Conservation (phyloP, 495 filamentous ascomycete genomes). For the Xylaria scruposa region DNA sequence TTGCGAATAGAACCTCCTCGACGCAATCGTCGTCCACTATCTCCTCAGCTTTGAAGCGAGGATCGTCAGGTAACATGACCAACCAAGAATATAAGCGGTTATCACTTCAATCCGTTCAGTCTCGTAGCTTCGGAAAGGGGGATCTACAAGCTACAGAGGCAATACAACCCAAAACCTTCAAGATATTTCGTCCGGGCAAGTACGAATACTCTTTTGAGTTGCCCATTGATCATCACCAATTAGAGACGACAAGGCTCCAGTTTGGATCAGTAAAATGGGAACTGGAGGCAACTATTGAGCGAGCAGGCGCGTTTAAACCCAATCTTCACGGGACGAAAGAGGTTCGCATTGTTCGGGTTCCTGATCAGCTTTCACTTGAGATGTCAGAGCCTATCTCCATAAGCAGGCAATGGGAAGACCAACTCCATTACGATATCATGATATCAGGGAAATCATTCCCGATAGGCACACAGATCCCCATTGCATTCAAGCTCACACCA, state of each 20-base stretch:
- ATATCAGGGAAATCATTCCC: slow-evolving; percentile 99
- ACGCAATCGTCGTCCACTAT: slow-evolving; percentile 33
- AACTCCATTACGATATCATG: slow-evolving; percentile 97
- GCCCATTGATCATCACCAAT: slow-evolving; percentile 87
- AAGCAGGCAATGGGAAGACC: slow-evolving; percentile 96
- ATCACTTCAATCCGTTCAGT: slow-evolving; percentile 79
- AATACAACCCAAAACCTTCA: slow-evolving; percentile 87
- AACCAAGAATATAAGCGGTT: slow-evolving; percentile 64
- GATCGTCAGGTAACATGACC: slow-evolving; percentile 43
- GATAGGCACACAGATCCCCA: slow-evolving; percentile 88
- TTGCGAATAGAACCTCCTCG: slow-evolving; percentile 17
- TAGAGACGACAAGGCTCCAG: slow-evolving; percentile 90
- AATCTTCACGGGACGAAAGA: slow-evolving; percentile 88
- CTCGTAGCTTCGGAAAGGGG: slow-evolving; percentile 85
- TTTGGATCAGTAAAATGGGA: slow-evolving; percentile 89
- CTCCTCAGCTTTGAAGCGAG: slow-evolving; percentile 36
- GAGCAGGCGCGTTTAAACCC: slow-evolving; percentile 89
- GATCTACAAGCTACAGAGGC: slow-evolving; percentile 65
- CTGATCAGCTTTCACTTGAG: slow-evolving; percentile 90
- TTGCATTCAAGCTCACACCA: slow-evolving; percentile 96
- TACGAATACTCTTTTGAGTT: slow-evolving; percentile 97
- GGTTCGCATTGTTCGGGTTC: slow-evolving; percentile 84
- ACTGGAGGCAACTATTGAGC: slow-evolving; percentile 85
- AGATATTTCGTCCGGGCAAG: slow-evolving; percentile 85
- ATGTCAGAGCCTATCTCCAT: slow-evolving; percentile 97